Evolutionary conservation across 2,329 filamentous ascomycete species (phyloP).

Genomic region (Sporothrix protearum): DNA sequence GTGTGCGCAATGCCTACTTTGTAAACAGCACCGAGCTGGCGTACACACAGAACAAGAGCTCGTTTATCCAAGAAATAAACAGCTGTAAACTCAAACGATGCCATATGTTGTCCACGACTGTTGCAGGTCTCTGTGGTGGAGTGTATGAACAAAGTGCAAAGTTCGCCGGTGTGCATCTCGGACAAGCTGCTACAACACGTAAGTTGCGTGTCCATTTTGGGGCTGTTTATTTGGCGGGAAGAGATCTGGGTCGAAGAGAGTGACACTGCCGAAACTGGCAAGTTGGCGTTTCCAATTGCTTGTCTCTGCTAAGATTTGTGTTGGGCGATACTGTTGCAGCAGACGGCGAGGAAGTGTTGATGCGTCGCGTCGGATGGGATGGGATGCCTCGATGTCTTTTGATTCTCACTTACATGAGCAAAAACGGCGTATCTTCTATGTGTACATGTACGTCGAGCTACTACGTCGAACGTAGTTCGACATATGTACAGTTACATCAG

Average conservation of each 20-base stretch:
- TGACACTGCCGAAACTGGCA: background rate
- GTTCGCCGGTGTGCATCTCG: background rate
- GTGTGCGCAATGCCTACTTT: background rate
- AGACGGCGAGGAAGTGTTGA: no score
- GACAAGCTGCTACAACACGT: background rate
- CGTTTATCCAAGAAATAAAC: background rate
- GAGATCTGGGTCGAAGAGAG: background rate
- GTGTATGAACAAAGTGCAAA: background rate
- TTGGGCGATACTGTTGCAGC: no score
- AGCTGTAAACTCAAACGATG: background rate
- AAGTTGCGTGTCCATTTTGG: background rate
- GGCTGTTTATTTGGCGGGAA: background rate
- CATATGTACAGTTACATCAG: no score
- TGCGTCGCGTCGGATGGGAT: no score
- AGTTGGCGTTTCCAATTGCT: no score
- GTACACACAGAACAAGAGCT: background rate
- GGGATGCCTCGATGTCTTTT: no score
- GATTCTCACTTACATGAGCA: no score
- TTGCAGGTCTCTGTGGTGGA: background rate
- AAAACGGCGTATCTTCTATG: no score
- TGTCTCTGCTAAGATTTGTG: no score
- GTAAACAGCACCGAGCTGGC: background rate
- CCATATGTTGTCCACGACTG: background rate
- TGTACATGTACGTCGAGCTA: no score
- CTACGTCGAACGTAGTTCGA: no score